Evolutionary conservation across 805 yeast species (phyloP), one percentile per base, ranked within the genome.

Genomic region (Candida sphagnicola): DNA sequence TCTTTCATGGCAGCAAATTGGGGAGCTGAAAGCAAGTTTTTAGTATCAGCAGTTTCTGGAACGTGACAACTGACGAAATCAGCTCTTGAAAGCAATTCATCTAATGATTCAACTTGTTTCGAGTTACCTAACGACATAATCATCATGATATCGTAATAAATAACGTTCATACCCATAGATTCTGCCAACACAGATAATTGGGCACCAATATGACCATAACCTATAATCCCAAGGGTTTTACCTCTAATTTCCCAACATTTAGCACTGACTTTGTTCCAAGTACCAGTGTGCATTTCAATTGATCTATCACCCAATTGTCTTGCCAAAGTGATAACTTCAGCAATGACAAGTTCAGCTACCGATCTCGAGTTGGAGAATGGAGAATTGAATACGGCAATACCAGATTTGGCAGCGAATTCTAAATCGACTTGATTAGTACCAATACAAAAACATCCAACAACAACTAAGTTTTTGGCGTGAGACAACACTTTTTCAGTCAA

Each of bases 191-290:
- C 99, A 6, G 96, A 85, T 61, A 93, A 80, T 71, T 93, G 99
- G 35, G 98, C 72, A 54, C 99, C 99, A 70, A 93, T 93, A 66
- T 93, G 99, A 54, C 99, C 99, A 58, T 93, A 93, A 52, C 99
- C 99, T 28, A 93, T 75, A 56, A 93, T 93, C 45, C 99, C 99
- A 54, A 93, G 75, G 35, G 99, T 91, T 68, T 93, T 93, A 51
- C 99, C 99, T 72, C 99, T 85, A 52, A 93, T 90, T 71, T 93
- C 99, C 98, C 98, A 93, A 72, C 99, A 93, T 65, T 78, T 89
- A 50, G 87, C 75, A 55, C 85, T 74, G 53, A 91, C 97, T 72
- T 93, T 93, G 74, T 93, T 93, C 99, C 99, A 93, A 46, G 91
- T 82, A 49, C 97, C 97, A 39, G 91, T 78, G 73, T 91, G 99